These are phyloP conservation scores for Xylaria bambusicola DNA, from an alignment of 495 filamentous ascomycete species.

Conservation along the genomic window DNA sequence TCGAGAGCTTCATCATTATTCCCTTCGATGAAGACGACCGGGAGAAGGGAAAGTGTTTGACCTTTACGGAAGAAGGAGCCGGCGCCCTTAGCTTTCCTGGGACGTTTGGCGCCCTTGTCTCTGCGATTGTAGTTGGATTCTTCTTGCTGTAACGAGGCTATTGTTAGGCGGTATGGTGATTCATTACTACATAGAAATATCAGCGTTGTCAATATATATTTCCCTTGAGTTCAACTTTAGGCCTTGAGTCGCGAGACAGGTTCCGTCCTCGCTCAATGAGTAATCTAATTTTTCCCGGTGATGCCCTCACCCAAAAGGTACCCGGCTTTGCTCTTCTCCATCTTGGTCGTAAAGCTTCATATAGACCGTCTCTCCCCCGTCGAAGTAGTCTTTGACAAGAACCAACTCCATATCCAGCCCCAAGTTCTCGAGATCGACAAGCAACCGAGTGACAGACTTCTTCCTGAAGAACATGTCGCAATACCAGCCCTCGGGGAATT, in stretches of 20 bases:
- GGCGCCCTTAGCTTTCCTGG: not conserved
- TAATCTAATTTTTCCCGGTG: not conserved
- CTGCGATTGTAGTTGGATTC: constrained; percentile 1
- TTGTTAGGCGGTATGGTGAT: not conserved
- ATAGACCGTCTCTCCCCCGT: not conserved
- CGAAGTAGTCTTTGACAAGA: not conserved
- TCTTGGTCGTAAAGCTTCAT: not conserved
- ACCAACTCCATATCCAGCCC: constrained; percentile 1
- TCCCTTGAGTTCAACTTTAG: not conserved
- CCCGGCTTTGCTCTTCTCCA: not conserved
- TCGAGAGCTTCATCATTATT: constrained; percentile 4
- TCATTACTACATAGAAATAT: not conserved
- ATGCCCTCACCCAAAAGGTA: not conserved
- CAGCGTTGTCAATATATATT: not conserved
- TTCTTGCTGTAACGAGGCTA: constrained; percentile 7
- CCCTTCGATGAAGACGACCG: not conserved
- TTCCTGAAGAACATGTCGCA: constrained; percentile 21
- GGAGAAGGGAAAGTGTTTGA: not conserved
- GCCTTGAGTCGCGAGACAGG: not conserved
- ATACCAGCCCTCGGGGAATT: constrained; percentile 13
- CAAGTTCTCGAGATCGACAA: constrained; percentile 19
- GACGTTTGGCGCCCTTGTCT: not conserved
- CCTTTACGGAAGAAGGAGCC: not conserved
- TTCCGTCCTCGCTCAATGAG: not conserved
- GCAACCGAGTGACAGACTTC: constrained; percentile 18